Evolutionary conservation across 1,284 basidiomycete genomes (phyloP), one percentile per base, ranked within the genome.

Genomic region (Marasmius sp.): DNA sequence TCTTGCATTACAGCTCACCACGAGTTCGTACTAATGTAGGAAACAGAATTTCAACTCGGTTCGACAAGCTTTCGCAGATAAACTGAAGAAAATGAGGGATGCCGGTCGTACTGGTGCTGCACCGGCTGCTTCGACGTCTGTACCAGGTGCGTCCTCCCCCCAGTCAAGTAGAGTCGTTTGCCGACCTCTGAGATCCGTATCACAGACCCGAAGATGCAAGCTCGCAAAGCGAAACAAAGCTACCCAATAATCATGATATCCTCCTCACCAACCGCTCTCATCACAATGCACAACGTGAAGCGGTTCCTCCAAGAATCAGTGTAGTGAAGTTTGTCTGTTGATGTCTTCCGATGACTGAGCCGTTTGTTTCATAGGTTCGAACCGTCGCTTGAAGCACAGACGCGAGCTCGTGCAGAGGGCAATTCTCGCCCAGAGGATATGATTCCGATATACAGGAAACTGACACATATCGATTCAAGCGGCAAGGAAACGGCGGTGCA

Each of bases 271-370:
- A 98, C 96, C 0, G 89, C 95, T 8, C 85, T 99, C 59, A 88
- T 99, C 71, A 98, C 94, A 5, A 97, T 99, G 94, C 91, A 96
- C 84, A 99, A 99, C 74, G 94, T 98, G 63, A 94, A 94, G 73
- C 85, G 85, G 51, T 97, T 98, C 75, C 77, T 99, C 16, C 94
- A 98, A 77, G 93, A 98, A 70, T 87, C 95, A 1, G 78, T 88
- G 85, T 95, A 78, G 69, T 88, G 77, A 7, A 33, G 16, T 36
- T 27, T 43, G 2, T 51, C 20, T 48, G 41, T 20, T 36, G 11
- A 37, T 34, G 36, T 45, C n/a, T 43, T 43, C 20, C 61, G 49
- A 34, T 8, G 41, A 27, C 59, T 38, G 58, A 50, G 2, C 20
- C 59, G 37, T 11, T 59, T 12, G 34, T 36, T 11, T 14, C 48